phyloP scores from a whole-genome alignment of 371 early-diverging fungal genomes.

The Furculomyces boomerangus region DNA sequence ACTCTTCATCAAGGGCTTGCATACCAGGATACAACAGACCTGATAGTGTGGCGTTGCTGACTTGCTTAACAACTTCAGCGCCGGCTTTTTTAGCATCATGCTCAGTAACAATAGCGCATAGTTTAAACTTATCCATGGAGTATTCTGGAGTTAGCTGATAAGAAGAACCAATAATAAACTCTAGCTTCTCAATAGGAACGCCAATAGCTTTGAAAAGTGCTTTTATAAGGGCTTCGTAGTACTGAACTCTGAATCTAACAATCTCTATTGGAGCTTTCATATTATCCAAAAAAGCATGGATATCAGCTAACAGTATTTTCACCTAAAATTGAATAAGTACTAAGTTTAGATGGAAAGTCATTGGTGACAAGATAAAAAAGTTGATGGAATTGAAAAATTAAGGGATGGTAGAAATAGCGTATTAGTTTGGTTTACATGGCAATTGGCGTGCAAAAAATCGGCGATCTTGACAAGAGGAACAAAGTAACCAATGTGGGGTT shows the following conservation, averaged over 20 bases:
- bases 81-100: slow-evolving; percentile 99
- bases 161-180: slow-evolving; percentile 83
- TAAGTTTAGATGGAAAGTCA: too few species aligned
- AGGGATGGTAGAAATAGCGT: slow-evolving; percentile 5
- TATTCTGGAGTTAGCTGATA: slow-evolving; percentile 84
- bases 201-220: slow-evolving; percentile 76
- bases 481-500: slow-evolving; percentile 98
- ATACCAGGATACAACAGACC: slow-evolving; percentile 97
- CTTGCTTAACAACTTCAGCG: slow-evolving; percentile 99
- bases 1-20: slow-evolving; percentile 99
- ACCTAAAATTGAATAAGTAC: slow-evolving; percentile 23
- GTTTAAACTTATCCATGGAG: slow-evolving; percentile 85
- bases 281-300: slow-evolving; percentile 99
- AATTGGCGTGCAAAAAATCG: slow-evolving; percentile 92
- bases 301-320: slow-evolving; percentile 90
- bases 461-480: slow-evolving; percentile 96
- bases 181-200: slow-evolving; percentile 79
- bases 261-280: slow-evolving; percentile 95
- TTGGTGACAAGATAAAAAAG: too few species aligned
- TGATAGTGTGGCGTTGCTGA: slow-evolving; percentile 82
- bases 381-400: too few species aligned
- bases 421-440: slow-evolving; percentile 50
- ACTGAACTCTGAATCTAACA: slow-evolving; percentile 72
- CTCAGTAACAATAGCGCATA: slow-evolving; percentile 77
- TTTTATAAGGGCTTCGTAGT: slow-evolving; percentile 91